Conservation (phyloP, 768 basidiomycete species). For the Tephrocybe sp. region DNA sequence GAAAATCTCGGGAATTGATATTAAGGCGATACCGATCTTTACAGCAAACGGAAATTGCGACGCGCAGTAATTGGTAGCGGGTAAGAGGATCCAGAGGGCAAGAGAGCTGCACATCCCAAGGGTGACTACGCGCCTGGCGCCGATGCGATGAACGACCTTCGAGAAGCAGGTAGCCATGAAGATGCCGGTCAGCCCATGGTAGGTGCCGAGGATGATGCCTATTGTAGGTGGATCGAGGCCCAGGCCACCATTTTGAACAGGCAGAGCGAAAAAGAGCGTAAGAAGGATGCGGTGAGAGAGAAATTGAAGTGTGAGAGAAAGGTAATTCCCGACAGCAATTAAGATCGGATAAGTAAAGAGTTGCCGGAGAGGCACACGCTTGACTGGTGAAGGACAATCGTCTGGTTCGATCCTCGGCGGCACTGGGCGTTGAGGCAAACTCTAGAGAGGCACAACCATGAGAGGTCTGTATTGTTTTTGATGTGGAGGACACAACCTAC, state of each 20-base stretch:
- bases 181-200: slow-evolving; percentile 34
- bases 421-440: not conserved
- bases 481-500: slow-evolving; percentile 25
- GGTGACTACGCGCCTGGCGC: slow-evolving; percentile 39
- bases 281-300: slow-evolving; percentile 51
- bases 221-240: slow-evolving; percentile 60
- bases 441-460: not conserved
- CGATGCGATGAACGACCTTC: slow-evolving; percentile 35
- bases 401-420: not conserved
- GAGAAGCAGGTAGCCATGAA: slow-evolving; percentile 40
- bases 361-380: slow-evolving; percentile 40
- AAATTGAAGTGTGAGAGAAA: slow-evolving; percentile 60
- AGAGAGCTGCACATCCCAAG: slow-evolving; percentile 33
- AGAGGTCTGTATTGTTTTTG: no score
- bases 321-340: slow-evolving; percentile 67
- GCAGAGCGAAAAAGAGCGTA: slow-evolving; percentile 70
- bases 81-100: slow-evolving; percentile 38
- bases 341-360: slow-evolving; percentile 53
- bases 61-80: slow-evolving; percentile 37
- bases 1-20: slow-evolving; percentile 28
- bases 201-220: slow-evolving; percentile 53
- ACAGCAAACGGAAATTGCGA: no score
- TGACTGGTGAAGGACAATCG: slow-evolving; percentile 6
- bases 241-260: slow-evolving; percentile 63
- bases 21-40: no score